Evolutionary conservation across 768 basidiomycete species (phyloP), one percentile per base, ranked within the genome.

Genomic region (Phaeotremella fagi): DNA sequence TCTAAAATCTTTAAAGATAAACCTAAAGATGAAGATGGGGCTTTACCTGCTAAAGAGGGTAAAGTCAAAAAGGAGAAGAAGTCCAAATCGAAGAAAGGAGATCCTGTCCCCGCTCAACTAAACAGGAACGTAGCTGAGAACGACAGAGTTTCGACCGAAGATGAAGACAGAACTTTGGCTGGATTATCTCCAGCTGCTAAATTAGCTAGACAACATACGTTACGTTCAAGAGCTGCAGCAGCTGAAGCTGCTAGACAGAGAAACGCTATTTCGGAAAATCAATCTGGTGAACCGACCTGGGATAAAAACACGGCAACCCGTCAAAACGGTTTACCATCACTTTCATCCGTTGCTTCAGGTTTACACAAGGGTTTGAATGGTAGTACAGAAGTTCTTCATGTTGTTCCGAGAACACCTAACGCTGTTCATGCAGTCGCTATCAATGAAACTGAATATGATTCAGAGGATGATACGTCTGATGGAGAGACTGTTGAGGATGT

Each of bases 1-100:
- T 90, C 90, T 18, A 88, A 86, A 45, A 78, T 97, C 52, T 95
- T 98, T 81, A 94, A 92, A 76, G 89, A 90, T 71, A 88, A 85
- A 73, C 66, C 71, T 12, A 75, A 74, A 60, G 78, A 80, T 50
- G 77, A 83, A 67, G 83, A 83, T 57, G 81, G 81, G 61, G 78
- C 63, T 3, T 53, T 62, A 33, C 82, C 55, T 42, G 60, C 56
- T 48, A 80, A 78, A 58, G 66, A 68, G 20, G 66, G 79, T 16
- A 54, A 55, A n/a, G 69, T 68, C 60, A 47, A 55, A 36, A 60
- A 69, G 45, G 66, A 69, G 47, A 71, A 75, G 55, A n/a, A n/a
- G n/a, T n/a, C n/a, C n/a, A 67, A 74, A 73, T 83, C 82, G 72
- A 79, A 82, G 59, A 66, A 66, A 45, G 61, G 55, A 20, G 80